Percentiles rank a stretch among this genome's conserved stretches.
Evolutionary conservation across 129 eudicot species (phyloP).

Genomic region (Escallonia rubra): DNA sequence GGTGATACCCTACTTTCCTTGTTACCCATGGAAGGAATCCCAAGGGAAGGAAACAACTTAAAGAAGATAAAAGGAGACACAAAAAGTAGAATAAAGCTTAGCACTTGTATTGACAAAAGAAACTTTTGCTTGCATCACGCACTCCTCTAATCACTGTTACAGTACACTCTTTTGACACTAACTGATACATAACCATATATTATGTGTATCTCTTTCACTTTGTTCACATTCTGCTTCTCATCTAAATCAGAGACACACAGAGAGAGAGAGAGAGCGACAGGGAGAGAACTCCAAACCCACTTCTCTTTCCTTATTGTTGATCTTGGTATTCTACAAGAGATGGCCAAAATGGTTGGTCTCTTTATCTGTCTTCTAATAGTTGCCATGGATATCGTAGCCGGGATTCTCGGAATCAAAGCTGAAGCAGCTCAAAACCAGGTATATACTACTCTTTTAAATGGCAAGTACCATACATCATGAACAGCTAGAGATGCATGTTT

Average conservation of each 20-base stretch:
- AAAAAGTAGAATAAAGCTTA: slow-evolving; percentile 36
- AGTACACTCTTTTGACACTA: background rate
- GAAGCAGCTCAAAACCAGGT: slow-evolving; percentile 95
- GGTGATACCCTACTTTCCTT: slow-evolving; percentile 70
- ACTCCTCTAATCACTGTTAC: slow-evolving; percentile 9
- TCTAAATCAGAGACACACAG: background rate
- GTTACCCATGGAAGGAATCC: slow-evolving; percentile 45
- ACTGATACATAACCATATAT: background rate
- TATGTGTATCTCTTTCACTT: background rate
- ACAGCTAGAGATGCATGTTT: no score
- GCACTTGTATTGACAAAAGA: slow-evolving; percentile 27
- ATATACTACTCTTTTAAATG: background rate
- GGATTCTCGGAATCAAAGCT: slow-evolving; percentile 76
- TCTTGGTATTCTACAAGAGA: slow-evolving; percentile 10
- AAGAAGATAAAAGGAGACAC: slow-evolving; percentile 13
- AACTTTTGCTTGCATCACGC: slow-evolving; percentile 20
- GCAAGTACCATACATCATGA: no score
- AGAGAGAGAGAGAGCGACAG: background rate
- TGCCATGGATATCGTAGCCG: slow-evolving; percentile 58
- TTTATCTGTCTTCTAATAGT: slow-evolving; percentile 58
- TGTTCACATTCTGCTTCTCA: slow-evolving; percentile 2
- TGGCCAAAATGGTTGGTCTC: slow-evolving; percentile 56
- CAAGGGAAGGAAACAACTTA: slow-evolving; percentile 10
- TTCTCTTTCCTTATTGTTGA: slow-evolving; percentile 2
- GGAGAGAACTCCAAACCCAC: background rate